A percentile compares a stretch with the other conserved stretches of the same genome.
Evolutionary conservation across 73 alveolate species (phyloP).

Genomic region (Paramecium sexaurelia): DNA sequence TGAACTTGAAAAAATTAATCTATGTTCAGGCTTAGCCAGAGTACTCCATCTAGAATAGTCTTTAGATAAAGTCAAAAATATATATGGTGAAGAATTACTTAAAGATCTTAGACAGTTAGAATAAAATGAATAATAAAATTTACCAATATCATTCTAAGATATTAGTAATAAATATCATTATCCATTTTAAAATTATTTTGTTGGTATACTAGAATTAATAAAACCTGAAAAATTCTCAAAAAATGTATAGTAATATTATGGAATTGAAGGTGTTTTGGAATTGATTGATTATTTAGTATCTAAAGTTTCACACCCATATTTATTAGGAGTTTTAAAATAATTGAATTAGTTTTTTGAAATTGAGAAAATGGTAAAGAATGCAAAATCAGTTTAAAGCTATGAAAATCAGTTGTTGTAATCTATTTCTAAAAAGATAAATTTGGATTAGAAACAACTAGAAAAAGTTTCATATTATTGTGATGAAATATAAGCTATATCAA

Average conservation of each 20-base stretch:
- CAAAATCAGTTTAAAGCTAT: not conserved
- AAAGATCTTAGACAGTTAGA: not conserved
- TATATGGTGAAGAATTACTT: not conserved
- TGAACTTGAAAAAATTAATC: constrained; percentile 6
- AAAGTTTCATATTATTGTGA: not conserved
- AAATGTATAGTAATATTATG: not conserved
- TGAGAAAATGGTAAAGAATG: not conserved
- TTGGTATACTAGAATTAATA: not conserved
- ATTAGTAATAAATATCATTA: not conserved
- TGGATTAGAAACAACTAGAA: not conserved
- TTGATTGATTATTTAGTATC: not conserved
- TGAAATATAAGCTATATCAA: not conserved
- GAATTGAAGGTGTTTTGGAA: not conserved
- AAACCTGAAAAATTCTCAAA: not conserved
- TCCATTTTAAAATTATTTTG: not conserved
- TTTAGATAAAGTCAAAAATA: not conserved
- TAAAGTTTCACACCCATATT: not conserved
- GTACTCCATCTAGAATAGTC: not conserved
- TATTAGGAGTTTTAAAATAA: not conserved
- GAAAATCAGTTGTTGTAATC: not conserved
- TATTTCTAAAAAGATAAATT: not conserved
- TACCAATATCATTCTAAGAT: not conserved
- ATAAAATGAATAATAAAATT: not conserved
- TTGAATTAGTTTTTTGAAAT: not conserved
- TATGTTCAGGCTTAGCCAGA: not conserved